Conservation (phyloP, 78 protist genomes). For the Speleostelium caveatum region DNA sequence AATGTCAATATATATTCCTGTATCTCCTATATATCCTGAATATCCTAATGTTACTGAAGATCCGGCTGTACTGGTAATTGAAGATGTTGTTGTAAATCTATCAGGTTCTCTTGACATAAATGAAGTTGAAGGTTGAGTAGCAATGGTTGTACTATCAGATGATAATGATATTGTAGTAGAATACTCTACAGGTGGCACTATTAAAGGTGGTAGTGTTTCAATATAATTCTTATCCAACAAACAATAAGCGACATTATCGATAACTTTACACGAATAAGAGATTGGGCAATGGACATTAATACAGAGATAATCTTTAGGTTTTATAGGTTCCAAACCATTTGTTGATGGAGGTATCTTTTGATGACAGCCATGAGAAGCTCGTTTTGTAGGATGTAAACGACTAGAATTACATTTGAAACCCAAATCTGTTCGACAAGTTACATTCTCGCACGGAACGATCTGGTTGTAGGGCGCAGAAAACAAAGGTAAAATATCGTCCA, state of each 20-base stretch:
- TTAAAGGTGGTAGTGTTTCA: not conserved
- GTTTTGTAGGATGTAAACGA: too few species aligned
- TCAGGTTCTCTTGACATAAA: not conserved
- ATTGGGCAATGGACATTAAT: slow-evolving; percentile 1
- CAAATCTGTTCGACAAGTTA: too few species aligned
- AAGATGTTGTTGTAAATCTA: not conserved
- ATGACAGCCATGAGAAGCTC: too few species aligned
- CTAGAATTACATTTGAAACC: too few species aligned
- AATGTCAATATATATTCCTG: not conserved
- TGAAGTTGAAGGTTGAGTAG: not conserved
- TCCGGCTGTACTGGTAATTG: slow-evolving; percentile 10
- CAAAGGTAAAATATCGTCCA: too few species aligned
- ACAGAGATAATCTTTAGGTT: not conserved
- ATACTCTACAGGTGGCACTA: not conserved
- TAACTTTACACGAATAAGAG: slow-evolving; percentile 3
- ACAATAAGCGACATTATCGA: not conserved
- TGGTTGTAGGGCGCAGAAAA: too few species aligned
- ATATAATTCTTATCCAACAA: not conserved
- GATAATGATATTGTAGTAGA: too few species aligned
- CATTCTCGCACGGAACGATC: too few species aligned
- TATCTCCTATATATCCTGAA: not conserved
- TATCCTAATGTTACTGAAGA: not conserved
- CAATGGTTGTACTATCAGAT: slow-evolving; percentile 1
- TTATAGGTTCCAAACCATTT: too few species aligned
- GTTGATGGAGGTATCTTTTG: too few species aligned